Conservation (phyloP, 148 eudicot genomes). For the Nyssa sinensis region DNA sequence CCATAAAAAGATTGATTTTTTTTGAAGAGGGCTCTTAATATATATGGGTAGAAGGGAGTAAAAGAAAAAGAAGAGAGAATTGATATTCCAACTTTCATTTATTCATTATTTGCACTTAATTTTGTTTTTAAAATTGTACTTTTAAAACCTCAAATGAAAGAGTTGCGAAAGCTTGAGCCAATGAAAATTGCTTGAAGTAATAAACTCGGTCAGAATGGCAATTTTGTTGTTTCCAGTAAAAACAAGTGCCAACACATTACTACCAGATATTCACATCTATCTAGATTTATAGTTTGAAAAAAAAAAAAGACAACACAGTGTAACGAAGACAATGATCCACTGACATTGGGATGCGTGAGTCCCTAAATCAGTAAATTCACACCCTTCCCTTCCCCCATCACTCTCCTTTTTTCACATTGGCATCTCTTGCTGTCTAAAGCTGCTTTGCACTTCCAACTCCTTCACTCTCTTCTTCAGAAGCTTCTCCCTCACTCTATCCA, state of each 20-base stretch:
- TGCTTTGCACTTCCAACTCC: background rate
- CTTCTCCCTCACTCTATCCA: slow-evolving; percentile 4
- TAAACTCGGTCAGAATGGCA: background rate
- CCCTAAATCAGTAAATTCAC: background rate
- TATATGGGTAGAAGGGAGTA: no score
- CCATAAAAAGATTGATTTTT: no score
- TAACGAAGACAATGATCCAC: slow-evolving; percentile 1
- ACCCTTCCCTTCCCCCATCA: background rate
- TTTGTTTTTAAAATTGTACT: no score
- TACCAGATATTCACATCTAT: no score
- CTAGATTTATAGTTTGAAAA: background rate
- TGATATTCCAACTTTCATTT: no score
- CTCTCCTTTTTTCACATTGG: background rate
- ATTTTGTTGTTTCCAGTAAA: background rate
- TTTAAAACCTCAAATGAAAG: no score
- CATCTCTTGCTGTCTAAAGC: background rate
- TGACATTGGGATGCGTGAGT: background rate
- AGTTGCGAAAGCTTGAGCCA: no score
- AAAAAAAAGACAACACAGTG: background rate
- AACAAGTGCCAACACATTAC: background rate
- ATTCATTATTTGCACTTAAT: no score
- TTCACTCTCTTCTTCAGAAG: background rate
- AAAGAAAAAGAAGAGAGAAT: no score
- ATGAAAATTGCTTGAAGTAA: no score
- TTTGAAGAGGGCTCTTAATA: no score